Base-by-base conservation (phyloP, 2,329 filamentous ascomycete genomes). In the Sphaceloma murrayae region DNA sequence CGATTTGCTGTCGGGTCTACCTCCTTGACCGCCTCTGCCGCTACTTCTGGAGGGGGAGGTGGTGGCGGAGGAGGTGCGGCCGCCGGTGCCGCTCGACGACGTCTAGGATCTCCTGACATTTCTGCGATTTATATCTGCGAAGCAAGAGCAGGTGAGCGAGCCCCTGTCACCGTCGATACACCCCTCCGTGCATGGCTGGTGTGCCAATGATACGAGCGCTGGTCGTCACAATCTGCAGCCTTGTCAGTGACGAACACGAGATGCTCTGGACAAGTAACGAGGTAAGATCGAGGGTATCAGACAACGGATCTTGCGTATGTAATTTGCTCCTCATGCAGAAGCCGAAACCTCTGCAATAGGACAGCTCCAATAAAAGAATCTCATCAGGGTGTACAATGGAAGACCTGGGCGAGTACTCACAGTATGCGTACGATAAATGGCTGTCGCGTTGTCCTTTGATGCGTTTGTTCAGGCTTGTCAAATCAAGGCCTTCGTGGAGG, bases 61-160 rank as follows among this genome's bases (percentile, higher is more conserved):
- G 72, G 72, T 30, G 74, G 71, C 50, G 69, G 67, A 32, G 71
- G 63, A 32, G 64, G 59, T 29, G 63, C 54, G 21, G 62, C 48
- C 31, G 57, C 56, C 33, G 57, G 63, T 51, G 67, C 65, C 33
- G 48, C 47, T 21, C 44, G 31, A 49, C 66, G 63, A 33, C 54
- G 64, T 50, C 73, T 66, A 45, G 74, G 73, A 50, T 68, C 65
- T 48, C 56, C 52, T 39, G 63, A 61, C 62, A 66, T 67, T 38
- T 18, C 36, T 34, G 52, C 32, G 50, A n/a, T 30, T 36, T 18
- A 17, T 27, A 27, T 10, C 11, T 14, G 36, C 21, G 17, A 30
- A 11, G 24, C 24, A 18, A n/a, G n/a, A n/a, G n/a, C n/a, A n/a
- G n/a, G n/a, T n/a, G n/a, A n/a, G n/a, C n/a, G n/a, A n/a, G n/a